Evolutionary conservation across 2,329 filamentous ascomycete genomes (phyloP).

Genomic region (Trichoderma sp.): DNA sequence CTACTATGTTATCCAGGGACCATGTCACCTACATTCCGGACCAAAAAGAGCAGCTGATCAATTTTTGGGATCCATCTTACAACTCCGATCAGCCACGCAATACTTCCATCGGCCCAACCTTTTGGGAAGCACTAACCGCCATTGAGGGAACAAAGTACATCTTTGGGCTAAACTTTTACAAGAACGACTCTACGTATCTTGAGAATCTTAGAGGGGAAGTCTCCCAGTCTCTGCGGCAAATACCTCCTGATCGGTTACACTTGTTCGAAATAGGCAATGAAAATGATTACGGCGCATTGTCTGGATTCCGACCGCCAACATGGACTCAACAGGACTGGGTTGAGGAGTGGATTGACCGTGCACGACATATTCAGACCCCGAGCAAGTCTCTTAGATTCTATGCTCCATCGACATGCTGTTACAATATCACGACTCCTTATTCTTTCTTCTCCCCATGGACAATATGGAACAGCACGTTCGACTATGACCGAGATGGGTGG

Average conservation of each 20-base stretch:
- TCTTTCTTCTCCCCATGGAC: slow-evolving; percentile 17
- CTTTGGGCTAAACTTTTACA: slow-evolving; percentile 17
- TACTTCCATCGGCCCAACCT: background rate
- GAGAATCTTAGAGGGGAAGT: slow-evolving; percentile 5
- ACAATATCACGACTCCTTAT: slow-evolving; percentile 14
- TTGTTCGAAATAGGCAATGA: slow-evolving; percentile 16
- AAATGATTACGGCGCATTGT: slow-evolving; percentile 16
- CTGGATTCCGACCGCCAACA: slow-evolving; percentile 11
- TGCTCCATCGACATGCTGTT: slow-evolving; percentile 15
- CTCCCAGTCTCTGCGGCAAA: background rate
- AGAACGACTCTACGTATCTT: slow-evolving; percentile 12
- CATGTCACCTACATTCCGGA: slow-evolving; percentile 12
- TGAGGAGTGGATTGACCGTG: slow-evolving; percentile 7
- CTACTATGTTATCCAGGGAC: background rate
- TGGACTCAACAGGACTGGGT: slow-evolving; percentile 17
- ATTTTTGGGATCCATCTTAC: slow-evolving; percentile 12
- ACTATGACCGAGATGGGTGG: slow-evolving; percentile 14
- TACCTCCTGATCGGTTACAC: background rate
- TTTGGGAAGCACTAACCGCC: slow-evolving; percentile 16
- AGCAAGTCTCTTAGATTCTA: slow-evolving; percentile 1
- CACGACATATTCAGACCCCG: background rate
- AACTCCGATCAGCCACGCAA: slow-evolving; percentile 16
- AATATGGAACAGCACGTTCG: slow-evolving; percentile 15
- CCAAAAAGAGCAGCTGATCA: slow-evolving; percentile 8
- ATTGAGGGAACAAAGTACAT: slow-evolving; percentile 14